Base-by-base conservation (phyloP, 306 rosid species). In the Hippophae gyantsensis region DNA sequence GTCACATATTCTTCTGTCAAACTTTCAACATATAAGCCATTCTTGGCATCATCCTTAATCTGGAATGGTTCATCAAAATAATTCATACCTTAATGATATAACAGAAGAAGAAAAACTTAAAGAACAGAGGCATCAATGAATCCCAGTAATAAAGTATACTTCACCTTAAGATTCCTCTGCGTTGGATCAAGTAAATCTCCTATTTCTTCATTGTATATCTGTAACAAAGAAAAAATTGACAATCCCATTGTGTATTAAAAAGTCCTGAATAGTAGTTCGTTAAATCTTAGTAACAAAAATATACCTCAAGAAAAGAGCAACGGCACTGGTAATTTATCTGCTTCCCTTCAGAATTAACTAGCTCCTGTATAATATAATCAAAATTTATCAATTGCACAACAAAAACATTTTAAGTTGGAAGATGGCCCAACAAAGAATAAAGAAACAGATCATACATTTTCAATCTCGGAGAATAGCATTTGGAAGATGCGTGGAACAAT, bases 271-370 rank as follows among this genome's bases (percentile, higher is more conserved):
- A 8, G 48, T 60, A 23, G 43, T 6, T 38, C 45, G 25, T 56
- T 40, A 18, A 46, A 48, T 42, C 18, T 42, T 13, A 59, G 57
- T 44, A 13, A 53, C 64, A 48, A 26, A 1, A 47, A 10, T 41
- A 44, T 72, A 86, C 99, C 99, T 92, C 99, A 42, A 92, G 77
- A 66, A 92, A 92, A 71, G 90, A 85, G 70, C 99, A 92, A 44
- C 96, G 96, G 52, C 89, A 88, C 69, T 92, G 99, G 72, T 79
- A 82, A 54, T 85, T 92, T 56, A 80, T 78, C 69, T 81, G 96
- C 59, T 83, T 88, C 59, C 81, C 95, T 51, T 85, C 85, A 41
- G 84, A 77, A 60, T 69, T 74, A 0, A 74, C 73, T 65, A 82
- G 88, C 85, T 85, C 88, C 99, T 92, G 44, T 18, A 46, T 23